Base-by-base conservation (phyloP, 495 filamentous ascomycete genomes). In the Aspergillus asperescens region DNA sequence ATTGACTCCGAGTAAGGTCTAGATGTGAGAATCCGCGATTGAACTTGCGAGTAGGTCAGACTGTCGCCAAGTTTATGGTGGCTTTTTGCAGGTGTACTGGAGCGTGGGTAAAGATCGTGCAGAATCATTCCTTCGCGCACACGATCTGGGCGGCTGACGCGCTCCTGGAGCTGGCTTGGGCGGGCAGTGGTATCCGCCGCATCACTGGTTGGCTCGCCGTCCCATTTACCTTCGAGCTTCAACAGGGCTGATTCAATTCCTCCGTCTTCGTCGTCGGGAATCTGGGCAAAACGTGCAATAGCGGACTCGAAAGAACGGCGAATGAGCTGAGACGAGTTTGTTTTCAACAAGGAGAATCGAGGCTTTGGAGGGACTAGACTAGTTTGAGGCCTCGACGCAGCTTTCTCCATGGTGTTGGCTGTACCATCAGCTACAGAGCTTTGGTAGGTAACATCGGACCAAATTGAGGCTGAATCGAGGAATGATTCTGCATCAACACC, bases 201-300 rank as follows among this genome's bases (percentile, higher is more conserved):
- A 32, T 52, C 48, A 8, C 47, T 23, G 9, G 48, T 29, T 15
- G 52, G 27, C 18, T 47, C 39, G 1, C 46, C 56, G 39, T 50
- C 55, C 68, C 82, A 94, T 59, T 86, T 90, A 5, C 93, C 93
- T 73, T 99, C 94, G 4, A 99, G 78, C 59, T 96, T 97, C 55
- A 92, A 69, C 55, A 99, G 62, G 5, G 93, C 90, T 12, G 91
- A 89, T 62, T 96, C 93, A 42, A 96, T 80, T 16, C 92, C 91
- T n/a, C 91, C 92, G 66, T 93, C 89, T 48, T 88, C 87, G 53
- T 92, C 88, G 63, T 99, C 94, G 0, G 91, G 89, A 19, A 98
- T 87, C 50, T 86, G 82, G 7, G 91, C 89, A 55, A 98, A 83
- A 59, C 88, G 86, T 43, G 89, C 85, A 23, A 95, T 88, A 50